phyloP scores from a whole-genome alignment of 106 monocot genomes.

The Platanthera zijinensis region DNA sequence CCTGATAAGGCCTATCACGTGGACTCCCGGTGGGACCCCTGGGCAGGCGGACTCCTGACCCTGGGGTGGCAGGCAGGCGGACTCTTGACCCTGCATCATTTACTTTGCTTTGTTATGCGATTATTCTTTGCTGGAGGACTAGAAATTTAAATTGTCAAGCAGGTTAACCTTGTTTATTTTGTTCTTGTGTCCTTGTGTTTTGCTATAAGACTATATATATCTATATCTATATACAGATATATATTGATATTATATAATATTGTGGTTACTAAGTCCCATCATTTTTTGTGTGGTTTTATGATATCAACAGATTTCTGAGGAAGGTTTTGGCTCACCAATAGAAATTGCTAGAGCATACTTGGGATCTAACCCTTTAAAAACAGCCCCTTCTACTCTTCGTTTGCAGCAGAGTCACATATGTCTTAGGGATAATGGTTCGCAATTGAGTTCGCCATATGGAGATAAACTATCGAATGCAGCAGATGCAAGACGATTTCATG shows the following conservation, averaged over 20 bases:
- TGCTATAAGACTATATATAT: not conserved
- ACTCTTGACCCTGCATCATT: too few species aligned
- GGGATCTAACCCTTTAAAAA: constrained; percentile 22
- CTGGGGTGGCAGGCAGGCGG: too few species aligned
- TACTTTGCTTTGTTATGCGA: not conserved
- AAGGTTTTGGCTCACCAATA: constrained; percentile 34
- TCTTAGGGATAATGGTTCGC: constrained; percentile 7
- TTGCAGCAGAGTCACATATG: constrained; percentile 20
- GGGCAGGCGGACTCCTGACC: too few species aligned
- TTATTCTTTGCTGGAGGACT: not conserved
- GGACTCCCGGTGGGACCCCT: too few species aligned
- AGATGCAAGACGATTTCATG: constrained; percentile 15
- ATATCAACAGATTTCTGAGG: not conserved
- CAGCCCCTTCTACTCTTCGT: constrained; percentile 23
- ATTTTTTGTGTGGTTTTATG: not conserved
- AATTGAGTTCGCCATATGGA: not conserved
- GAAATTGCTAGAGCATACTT: constrained; percentile 63
- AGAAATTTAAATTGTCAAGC: not conserved
- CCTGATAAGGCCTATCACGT: too few species aligned
- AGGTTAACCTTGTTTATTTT: not conserved
- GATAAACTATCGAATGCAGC: not conserved
- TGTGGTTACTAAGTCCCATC: not conserved
- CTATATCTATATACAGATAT: not conserved
- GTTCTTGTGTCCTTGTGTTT: not conserved
- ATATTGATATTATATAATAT: not conserved